phyloP scores from a whole-genome alignment of 768 basidiomycete species.

The Cytidiella melzeri region DNA sequence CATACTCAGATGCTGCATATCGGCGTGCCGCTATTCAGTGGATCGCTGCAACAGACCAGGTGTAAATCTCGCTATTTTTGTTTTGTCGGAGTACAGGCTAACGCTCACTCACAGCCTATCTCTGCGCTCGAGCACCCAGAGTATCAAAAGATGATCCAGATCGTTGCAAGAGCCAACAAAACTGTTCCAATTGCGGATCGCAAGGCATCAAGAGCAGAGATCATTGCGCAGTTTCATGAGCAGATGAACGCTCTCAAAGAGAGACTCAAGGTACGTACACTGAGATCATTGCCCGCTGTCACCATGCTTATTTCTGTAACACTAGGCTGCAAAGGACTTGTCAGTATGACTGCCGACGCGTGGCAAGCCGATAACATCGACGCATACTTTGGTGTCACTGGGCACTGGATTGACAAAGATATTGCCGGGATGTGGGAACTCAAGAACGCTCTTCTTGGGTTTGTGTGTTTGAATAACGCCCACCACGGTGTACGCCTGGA shows the following conservation, averaged over 20 bases:
- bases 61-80: slow-evolving; percentile 8
- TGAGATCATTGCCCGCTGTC: not conserved
- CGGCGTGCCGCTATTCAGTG: slow-evolving; percentile 29
- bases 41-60: slow-evolving; percentile 36
- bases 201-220: slow-evolving; percentile 21
- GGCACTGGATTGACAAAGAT: slow-evolving; percentile 35
- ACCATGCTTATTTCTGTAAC: not conserved
- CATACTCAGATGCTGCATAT: slow-evolving; percentile 27
- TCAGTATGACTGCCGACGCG: slow-evolving; percentile 33
- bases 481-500: slow-evolving; percentile 32
- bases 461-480: slow-evolving; percentile 30
- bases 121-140: slow-evolving; percentile 28
- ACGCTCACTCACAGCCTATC: slow-evolving; percentile 20
- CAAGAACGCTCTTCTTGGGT: slow-evolving; percentile 29
- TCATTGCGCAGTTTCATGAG: slow-evolving; percentile 25
- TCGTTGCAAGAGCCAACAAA: slow-evolving; percentile 31
- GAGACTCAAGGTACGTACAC: slow-evolving; percentile 18
- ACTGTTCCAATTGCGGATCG: slow-evolving; percentile 31
- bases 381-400: slow-evolving; percentile 35
- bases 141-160: slow-evolving; percentile 31
- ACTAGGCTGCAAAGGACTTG: not conserved
- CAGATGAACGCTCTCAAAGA: slow-evolving; percentile 6
- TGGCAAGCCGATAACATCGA: slow-evolving; percentile 36
- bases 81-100: not conserved
- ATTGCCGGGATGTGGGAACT: slow-evolving; percentile 22